Percentiles rank a stretch among this genome's conserved stretches.
Evolutionary conservation across 2,329 filamentous ascomycete genomes (phyloP).

Genomic region (Bretziella fagacearum): DNA sequence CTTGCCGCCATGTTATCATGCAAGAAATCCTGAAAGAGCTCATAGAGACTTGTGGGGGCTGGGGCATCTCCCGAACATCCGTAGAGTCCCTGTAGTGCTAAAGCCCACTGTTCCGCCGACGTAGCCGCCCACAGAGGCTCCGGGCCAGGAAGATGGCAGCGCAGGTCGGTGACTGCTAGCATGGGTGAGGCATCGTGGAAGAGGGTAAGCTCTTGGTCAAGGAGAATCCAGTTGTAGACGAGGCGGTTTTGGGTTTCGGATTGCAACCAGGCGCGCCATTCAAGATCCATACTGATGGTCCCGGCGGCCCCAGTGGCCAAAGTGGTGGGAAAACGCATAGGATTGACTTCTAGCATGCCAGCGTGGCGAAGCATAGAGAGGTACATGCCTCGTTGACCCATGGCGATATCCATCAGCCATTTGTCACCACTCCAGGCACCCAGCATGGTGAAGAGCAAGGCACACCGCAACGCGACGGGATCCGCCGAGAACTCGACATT

Average conservation of each 20-base stretch:
- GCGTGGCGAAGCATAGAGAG: slow-evolving; percentile 55
- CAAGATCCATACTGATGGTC: slow-evolving; percentile 27
- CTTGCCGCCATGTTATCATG: slow-evolving; percentile 41
- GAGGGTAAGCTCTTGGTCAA: slow-evolving; percentile 53
- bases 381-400: slow-evolving; percentile 59
- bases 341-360: slow-evolving; percentile 41
- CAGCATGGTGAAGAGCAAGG: slow-evolving; percentile 49
- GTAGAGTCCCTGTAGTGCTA: slow-evolving; percentile 41
- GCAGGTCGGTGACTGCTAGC: slow-evolving; percentile 48
- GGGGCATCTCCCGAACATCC: slow-evolving; percentile 24
- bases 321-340: slow-evolving; percentile 14
- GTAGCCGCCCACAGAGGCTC: slow-evolving; percentile 47
- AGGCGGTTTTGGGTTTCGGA: slow-evolving; percentile 47
- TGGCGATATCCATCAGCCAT: slow-evolving; percentile 62
- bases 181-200: slow-evolving; percentile 47
- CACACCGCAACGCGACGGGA: slow-evolving; percentile 45
- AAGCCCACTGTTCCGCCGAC: slow-evolving; percentile 40
- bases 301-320: neutral
- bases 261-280: slow-evolving; percentile 48
- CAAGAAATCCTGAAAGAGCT: slow-evolving; percentile 51
- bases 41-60: slow-evolving; percentile 40
- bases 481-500: slow-evolving; percentile 52
- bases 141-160: slow-evolving; percentile 43
- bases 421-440: slow-evolving; percentile 61
- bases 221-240: slow-evolving; percentile 60